phyloP scores from a whole-genome alignment of 495 filamentous ascomycete species.

The Xylaria nigripes region DNA sequence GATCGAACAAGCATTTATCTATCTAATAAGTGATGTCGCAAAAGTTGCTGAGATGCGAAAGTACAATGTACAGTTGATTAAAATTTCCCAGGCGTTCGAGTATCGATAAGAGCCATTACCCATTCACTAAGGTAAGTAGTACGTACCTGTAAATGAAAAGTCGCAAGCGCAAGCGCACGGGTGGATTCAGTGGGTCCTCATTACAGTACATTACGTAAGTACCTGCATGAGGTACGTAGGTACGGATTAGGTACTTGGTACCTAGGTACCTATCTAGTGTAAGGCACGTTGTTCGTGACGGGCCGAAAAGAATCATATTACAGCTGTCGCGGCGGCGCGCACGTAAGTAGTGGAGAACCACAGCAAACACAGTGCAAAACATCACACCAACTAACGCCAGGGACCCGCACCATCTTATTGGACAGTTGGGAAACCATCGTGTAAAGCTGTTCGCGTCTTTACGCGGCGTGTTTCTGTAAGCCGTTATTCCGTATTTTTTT shows the following conservation, averaged over 20 bases:
- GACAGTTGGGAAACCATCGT: neutral
- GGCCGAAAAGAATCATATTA: neutral
- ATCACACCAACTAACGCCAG: conserved; percentile 4
- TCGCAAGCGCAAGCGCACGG: no score
- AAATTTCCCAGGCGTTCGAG: conserved; percentile 7
- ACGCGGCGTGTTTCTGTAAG: conserved; percentile 23
- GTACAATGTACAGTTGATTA: neutral
- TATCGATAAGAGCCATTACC: conserved; percentile 3
- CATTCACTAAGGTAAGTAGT: neutral
- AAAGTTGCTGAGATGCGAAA: neutral
- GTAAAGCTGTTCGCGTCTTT: conserved; percentile 22
- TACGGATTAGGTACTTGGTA: neutral
- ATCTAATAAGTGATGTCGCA: neutral
- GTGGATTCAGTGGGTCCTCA: neutral
- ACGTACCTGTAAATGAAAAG: no score
- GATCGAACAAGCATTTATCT: neutral
- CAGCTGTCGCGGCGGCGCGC: neutral
- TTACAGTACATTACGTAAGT: no score
- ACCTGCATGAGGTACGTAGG: no score
- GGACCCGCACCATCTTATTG: neutral
- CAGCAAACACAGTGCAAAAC: neutral
- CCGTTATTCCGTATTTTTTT: conserved; percentile 8
- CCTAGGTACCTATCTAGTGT: neutral
- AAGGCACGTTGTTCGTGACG: neutral
- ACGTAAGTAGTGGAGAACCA: neutral